Base-by-base conservation (phyloP, 2,329 filamentous ascomycete species). In the Chrysoporthe puriensis region DNA sequence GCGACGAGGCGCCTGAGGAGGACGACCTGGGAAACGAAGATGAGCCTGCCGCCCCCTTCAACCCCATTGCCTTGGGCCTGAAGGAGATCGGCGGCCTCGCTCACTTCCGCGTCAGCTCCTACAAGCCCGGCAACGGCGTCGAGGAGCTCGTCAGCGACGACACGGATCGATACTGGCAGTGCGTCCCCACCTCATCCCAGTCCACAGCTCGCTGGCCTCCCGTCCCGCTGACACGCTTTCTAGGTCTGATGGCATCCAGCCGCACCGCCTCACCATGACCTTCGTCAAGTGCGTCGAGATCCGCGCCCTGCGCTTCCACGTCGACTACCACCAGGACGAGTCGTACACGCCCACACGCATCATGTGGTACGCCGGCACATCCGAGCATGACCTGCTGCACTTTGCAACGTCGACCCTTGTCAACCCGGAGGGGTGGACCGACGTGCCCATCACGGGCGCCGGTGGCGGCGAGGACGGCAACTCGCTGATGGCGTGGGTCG, bases 321-420 rank as follows among this genome's bases (percentile, higher is more conserved):
- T 99, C 57, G 94, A 99, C 80, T 97, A 97, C 78, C 90, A 91
- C 70, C 88, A 93, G 64, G 96, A 99, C 78, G 96, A 99, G 80
- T 96, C 92, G 56, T 99, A 99, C 78, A 99, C 96, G 3, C 96
- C 96, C 0, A 98, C 94, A 1, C 92, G 94, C 74, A 96, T 99
- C 74, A 83, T 91, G 59, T 94, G 98, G 76, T 88, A 91, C 48
- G 95, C 94, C 0, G 96, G 96, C 14, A 97, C 93, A 71, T 93
- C 94, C 57, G 91, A 94, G 71, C 96, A 98, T 78, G 94, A 96
- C 75, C 87, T 98, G 11, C 91, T 96, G 64, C 91, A 96, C 70
- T 98, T 97, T 77, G 90, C 90, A 1, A 89, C 89, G 34, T 91
- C 97, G 84, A 86, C 88, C 71, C 89, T 97, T 34, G 88, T 89